Base-by-base conservation (phyloP, 2,329 filamentous ascomycete species). In the Tolypocladium paradoxum region DNA sequence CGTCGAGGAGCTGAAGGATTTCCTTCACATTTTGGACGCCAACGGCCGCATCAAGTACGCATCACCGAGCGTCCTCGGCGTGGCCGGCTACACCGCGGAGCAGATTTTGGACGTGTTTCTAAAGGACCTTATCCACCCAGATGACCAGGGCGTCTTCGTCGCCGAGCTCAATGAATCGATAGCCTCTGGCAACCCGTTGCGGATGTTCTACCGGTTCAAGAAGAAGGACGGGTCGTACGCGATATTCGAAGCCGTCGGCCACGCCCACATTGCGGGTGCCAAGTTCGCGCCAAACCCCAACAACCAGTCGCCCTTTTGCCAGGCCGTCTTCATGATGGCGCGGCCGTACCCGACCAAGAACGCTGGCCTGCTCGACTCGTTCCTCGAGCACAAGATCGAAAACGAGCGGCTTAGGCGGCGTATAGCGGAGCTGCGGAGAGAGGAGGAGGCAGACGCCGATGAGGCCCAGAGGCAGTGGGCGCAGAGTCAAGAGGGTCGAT, bases 351-450 rank as follows among this genome's bases (percentile, higher is more conserved):
- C 90, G 6, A 95, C 88, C 33, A 91, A 88, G 70, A 95, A 92
- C 64, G 85, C 90, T 1, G 82, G 81, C 4, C 76, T 96, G 12
- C 76, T 96, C 22, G 91, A 97, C 70, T 95, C 90, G 0, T 96
- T 96, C 63, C 76, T 97, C 31, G 92, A 97, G 67, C 91, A 96
- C 73, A 96, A 96, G 70, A 92, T 96, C 52, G 92, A 96, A 68
- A 96, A 96, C 63, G 90, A 96, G 72, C 82, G 91, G 5, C 71
- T 97, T 49, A 84, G 83, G 62, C 87, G 89, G 61, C 83, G 89
- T 45, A 95, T 97, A 56, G 84, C 86, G 20, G 90, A 95, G 69
- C 75, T 96, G 52, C 88, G 88, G 60, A 79, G 81, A 56, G 92
- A 96, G 68, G 92, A 96, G 67, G 83, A 85, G 53, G 88, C 91